Percentiles rank a stretch among this genome's conserved stretches.
Conservation (phyloP, 108 stramenopile genomes). For the Conticribra guillardii region DNA sequence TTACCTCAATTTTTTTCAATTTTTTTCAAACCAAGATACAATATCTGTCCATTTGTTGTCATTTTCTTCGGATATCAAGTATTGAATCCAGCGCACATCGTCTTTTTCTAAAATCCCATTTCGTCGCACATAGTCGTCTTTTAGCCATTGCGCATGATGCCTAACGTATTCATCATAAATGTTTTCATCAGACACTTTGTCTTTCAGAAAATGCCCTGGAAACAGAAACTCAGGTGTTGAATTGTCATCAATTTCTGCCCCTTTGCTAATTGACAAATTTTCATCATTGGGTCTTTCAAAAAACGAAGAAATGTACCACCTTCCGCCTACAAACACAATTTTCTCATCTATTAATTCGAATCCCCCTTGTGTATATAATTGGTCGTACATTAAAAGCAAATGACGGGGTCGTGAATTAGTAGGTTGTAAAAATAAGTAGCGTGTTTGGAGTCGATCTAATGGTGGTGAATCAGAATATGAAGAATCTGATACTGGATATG, state of each 20-base stretch:
- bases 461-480: no score
- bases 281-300: constrained; percentile 55
- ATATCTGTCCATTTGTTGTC: constrained; percentile 16
- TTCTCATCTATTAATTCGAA: constrained; percentile 67
- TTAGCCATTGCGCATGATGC: constrained; percentile 68
- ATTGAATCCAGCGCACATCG: constrained; percentile 53
- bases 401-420: constrained; percentile 74
- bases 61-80: constrained; percentile 7
- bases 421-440: constrained; percentile 69
- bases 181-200: background rate
- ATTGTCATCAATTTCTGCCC: background rate
- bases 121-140: constrained; percentile 33
- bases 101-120: constrained; percentile 28
- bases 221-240: constrained; percentile 14
- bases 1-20: no score
- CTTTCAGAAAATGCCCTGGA: constrained; percentile 35
- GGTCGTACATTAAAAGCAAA: constrained; percentile 66
- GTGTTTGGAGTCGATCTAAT: constrained; percentile 52
- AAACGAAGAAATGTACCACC: constrained; percentile 70
- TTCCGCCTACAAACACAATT: constrained; percentile 50
- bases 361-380: constrained; percentile 45
- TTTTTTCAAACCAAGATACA: constrained; percentile 21
- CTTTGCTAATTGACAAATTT: no score
- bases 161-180: constrained; percentile 54
- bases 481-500: no score